phyloP scores from a whole-genome alignment of 78 protist species.

The Tieghemostelium lacteum region DNA sequence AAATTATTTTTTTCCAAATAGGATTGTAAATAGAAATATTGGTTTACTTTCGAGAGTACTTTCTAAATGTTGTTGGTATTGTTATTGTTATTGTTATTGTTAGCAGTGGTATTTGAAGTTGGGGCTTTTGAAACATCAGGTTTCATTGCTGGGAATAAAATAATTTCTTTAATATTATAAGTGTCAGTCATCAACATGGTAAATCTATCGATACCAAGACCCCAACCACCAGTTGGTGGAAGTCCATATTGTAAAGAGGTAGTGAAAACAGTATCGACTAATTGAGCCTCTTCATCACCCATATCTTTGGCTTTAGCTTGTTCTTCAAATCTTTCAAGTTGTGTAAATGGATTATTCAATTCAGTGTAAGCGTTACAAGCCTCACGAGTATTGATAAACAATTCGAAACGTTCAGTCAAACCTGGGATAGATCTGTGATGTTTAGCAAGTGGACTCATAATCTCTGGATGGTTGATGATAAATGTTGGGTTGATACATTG shows the following conservation, averaged over 20 bases:
- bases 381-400: slow-evolving; percentile 95
- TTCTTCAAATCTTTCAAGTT: slow-evolving; percentile 96
- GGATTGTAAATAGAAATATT: no score
- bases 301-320: slow-evolving; percentile 91
- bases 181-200: slow-evolving; percentile 97
- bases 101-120: neutral
- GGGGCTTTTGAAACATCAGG: slow-evolving; percentile 14
- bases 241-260: slow-evolving; percentile 98
- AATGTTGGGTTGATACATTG: slow-evolving; percentile 98
- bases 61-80: neutral
- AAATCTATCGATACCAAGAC: slow-evolving; percentile 99
- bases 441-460: slow-evolving; percentile 99
- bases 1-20: no score
- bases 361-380: slow-evolving; percentile 99
- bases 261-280: slow-evolving; percentile 96
- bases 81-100: neutral
- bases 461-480: slow-evolving; percentile 98
- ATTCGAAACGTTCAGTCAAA: slow-evolving; percentile 99
- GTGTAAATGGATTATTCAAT: slow-evolving; percentile 99
- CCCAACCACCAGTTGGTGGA: slow-evolving; percentile 99
- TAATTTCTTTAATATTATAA: slow-evolving; percentile 98
- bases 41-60: no score
- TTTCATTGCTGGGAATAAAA: slow-evolving; percentile 99
- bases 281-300: slow-evolving; percentile 97
- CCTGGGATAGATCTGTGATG: slow-evolving; percentile 89